Evolutionary conservation across 2,329 filamentous ascomycete genomes (phyloP).

Genomic region (Sporothrix globosa): DNA sequence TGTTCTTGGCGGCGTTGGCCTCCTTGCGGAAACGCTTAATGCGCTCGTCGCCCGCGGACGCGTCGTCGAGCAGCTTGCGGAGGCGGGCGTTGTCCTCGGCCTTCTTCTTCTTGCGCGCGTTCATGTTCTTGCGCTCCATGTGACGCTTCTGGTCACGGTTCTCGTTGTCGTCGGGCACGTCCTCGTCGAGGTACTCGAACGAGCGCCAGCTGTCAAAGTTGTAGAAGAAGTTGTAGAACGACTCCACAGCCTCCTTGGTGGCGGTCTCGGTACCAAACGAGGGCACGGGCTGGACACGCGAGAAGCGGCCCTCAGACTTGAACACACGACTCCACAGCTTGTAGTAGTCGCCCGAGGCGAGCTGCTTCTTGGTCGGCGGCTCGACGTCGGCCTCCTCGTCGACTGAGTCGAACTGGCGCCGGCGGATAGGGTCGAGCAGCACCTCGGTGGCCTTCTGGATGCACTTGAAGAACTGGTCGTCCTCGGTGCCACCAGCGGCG

Average conservation of each 20-base stretch:
- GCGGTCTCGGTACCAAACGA: slow-evolving; percentile 81
- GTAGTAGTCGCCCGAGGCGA: slow-evolving; percentile 82
- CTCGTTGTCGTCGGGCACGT: slow-evolving; percentile 98
- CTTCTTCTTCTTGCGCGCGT: slow-evolving; percentile 99
- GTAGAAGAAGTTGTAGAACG: slow-evolving; percentile 99
- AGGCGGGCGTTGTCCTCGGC: slow-evolving; percentile 92
- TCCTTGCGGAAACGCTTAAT: slow-evolving; percentile 97
- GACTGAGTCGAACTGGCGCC: slow-evolving; percentile 94
- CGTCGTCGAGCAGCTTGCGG: slow-evolving; percentile 86
- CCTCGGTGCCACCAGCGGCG: slow-evolving; percentile 80
- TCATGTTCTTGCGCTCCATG: slow-evolving; percentile 97
- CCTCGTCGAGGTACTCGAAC: slow-evolving; percentile 98
- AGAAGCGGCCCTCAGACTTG: slow-evolving; percentile 90
- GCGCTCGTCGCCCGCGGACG: slow-evolving; percentile 81
- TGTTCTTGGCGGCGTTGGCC: slow-evolving; percentile 92
- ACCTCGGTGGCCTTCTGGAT: slow-evolving; percentile 98
- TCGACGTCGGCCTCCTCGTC: slow-evolving; percentile 93
- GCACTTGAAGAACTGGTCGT: slow-evolving; percentile 99
- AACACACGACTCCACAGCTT: slow-evolving; percentile 92
- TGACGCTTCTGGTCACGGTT: slow-evolving; percentile 99
- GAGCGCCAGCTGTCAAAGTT: slow-evolving; percentile 98
- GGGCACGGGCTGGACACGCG: slow-evolving; percentile 85
- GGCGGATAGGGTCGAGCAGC: slow-evolving; percentile 86
- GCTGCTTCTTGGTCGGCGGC: slow-evolving; percentile 88
- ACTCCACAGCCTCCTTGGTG: slow-evolving; percentile 85